Evolutionary conservation across 306 rosid genomes (phyloP).

Genomic region (Fragaria vesca): DNA sequence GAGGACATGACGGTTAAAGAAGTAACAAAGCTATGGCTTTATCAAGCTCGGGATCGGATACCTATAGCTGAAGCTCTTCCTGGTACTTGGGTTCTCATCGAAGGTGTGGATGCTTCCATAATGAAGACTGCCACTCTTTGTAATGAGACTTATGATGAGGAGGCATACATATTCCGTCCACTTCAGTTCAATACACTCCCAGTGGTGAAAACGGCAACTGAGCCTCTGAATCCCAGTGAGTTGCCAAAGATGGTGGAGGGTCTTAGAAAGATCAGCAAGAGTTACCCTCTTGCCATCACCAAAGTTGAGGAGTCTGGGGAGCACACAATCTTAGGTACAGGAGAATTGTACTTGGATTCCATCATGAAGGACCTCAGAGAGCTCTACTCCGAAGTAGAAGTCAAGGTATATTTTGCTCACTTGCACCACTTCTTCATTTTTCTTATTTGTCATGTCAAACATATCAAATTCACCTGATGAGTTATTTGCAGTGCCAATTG

Average conservation of each 20-base stretch:
- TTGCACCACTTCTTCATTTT: neutral
- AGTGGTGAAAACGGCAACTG: conserved; percentile 96
- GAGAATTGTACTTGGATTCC: conserved; percentile 98
- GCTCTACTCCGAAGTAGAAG: conserved; percentile 97
- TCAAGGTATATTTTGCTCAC: conserved; percentile 54
- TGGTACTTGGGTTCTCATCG: conserved; percentile 97
- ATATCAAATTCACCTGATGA: neutral
- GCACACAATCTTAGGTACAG: conserved; percentile 92
- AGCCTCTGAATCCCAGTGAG: conserved; percentile 97
- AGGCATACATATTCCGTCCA: conserved; percentile 87
- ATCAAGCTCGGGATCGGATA: conserved; percentile 95
- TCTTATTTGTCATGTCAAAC: conserved; percentile 1
- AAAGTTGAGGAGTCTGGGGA: conserved; percentile 99
- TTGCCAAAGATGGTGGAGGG: conserved; percentile 99
- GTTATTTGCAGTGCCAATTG: conserved; percentile 1
- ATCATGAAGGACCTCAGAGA: conserved; percentile 99
- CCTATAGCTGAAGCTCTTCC: conserved; percentile 95
- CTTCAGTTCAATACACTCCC: conserved; percentile 94
- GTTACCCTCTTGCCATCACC: conserved; percentile 95
- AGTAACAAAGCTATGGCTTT: conserved; percentile 93
- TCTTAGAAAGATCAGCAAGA: conserved; percentile 94
- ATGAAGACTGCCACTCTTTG: conserved; percentile 98
- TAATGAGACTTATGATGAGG: conserved; percentile 75
- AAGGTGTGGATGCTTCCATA: conserved; percentile 98
- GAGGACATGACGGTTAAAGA: conserved; percentile 97